phyloP scores from a whole-genome alignment of 1,284 basidiomycete genomes.

The Abortiporus biennis region DNA sequence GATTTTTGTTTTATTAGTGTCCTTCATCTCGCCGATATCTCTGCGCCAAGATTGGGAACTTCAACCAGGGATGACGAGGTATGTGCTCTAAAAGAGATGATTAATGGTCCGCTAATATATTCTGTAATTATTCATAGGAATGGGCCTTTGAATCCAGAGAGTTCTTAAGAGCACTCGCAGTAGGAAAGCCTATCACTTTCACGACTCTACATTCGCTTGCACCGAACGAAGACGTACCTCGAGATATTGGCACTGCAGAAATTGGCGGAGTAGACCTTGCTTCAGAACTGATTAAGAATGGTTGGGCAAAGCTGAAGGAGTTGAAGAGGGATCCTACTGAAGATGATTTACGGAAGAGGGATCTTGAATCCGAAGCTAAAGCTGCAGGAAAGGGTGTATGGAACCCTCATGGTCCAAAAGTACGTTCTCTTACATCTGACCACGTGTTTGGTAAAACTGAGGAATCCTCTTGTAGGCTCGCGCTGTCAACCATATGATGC shows the following conservation, averaged over 20 bases:
- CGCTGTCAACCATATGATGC: constrained; percentile 83
- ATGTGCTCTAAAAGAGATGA: constrained; percentile 13
- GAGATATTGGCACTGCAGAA: constrained; percentile 74
- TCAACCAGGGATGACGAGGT: constrained; percentile 84
- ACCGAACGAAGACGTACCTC: constrained; percentile 59
- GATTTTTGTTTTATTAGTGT: constrained; percentile 44
- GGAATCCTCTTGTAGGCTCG: constrained; percentile 48
- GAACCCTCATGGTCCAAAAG: constrained; percentile 80
- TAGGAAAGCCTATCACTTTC: constrained; percentile 88
- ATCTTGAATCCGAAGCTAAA: constrained; percentile 78
- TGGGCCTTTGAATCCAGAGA: constrained; percentile 94
- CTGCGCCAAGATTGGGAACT: constrained; percentile 78
- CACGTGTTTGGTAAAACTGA: not conserved
- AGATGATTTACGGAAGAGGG: constrained; percentile 70
- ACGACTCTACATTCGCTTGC: constrained; percentile 70
- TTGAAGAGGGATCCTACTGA: constrained; percentile 71
- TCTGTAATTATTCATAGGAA: constrained; percentile 40
- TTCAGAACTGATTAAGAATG: constrained; percentile 74
- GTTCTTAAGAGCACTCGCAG: constrained; percentile 77
- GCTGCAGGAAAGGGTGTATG: constrained; percentile 78
- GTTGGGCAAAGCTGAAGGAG: constrained; percentile 93
- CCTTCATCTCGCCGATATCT: constrained; percentile 80
- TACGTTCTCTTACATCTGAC: constrained; percentile 19
- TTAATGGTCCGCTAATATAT: not conserved
- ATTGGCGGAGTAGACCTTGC: constrained; percentile 70